Percentiles rank a stretch among this genome's conserved stretches.
Conservation (phyloP, 768 basidiomycete species). For the Porpolomopsis calyptriformis region DNA sequence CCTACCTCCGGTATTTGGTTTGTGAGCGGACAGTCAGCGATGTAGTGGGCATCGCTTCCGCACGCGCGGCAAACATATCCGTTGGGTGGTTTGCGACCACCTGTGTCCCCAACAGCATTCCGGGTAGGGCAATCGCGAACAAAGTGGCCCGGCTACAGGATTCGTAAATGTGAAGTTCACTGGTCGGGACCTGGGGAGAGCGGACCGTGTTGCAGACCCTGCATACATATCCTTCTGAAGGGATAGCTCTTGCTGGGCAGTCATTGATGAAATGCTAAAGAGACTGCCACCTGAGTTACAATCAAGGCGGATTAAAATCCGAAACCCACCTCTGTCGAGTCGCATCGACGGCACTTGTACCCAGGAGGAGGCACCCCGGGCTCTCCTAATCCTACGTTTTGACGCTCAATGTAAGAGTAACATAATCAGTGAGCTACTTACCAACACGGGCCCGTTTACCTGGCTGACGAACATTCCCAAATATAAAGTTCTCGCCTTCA, state of each 20-base stretch:
- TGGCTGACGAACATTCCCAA: conserved; percentile 49
- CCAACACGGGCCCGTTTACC: conserved; percentile 49
- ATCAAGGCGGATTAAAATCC: neutral
- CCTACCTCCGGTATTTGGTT: conserved; percentile 36
- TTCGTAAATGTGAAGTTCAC: conserved; percentile 3
- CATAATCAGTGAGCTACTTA: conserved; percentile 19
- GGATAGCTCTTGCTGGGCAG: conserved; percentile 65
- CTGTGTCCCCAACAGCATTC: conserved; percentile 70
- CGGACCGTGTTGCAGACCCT: conserved; percentile 68
- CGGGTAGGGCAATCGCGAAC: conserved; percentile 83
- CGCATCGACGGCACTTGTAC: conserved; percentile 70
- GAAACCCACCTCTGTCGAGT: conserved; percentile 54
- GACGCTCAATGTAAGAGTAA: conserved; percentile 2
- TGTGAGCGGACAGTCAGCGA: conserved; percentile 76
- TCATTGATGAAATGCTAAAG: conserved; percentile 63
- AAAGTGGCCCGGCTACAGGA: conserved; percentile 61
- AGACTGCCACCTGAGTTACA: neutral
- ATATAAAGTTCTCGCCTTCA: conserved; percentile 56
- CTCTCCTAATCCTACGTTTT: conserved; percentile 25
- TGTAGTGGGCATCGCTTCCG: conserved; percentile 74
- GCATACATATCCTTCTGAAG: conserved; percentile 81
- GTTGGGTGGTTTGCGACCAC: conserved; percentile 68
- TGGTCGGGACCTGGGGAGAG: conserved; percentile 4
- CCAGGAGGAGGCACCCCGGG: conserved; percentile 53
- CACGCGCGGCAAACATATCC: conserved; percentile 91